phyloP scores from a whole-genome alignment of 345 rosid species.

The Zanthoxylum bungeanum region DNA sequence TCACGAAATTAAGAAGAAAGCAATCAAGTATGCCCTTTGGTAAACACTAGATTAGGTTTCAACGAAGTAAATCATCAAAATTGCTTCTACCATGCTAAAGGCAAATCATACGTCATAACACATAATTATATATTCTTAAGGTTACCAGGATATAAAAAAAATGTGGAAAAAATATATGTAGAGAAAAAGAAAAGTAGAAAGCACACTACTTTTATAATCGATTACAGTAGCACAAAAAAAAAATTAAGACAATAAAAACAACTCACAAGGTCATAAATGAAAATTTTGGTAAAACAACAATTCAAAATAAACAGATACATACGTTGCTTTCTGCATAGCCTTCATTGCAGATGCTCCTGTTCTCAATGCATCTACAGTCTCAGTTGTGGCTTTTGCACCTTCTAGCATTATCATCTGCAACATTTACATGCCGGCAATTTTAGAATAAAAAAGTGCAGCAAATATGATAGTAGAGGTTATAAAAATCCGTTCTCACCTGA shows the following conservation, averaged over 20 bases:
- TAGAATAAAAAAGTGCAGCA: neutral
- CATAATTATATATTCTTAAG: neutral
- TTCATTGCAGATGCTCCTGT: conserved; percentile 85
- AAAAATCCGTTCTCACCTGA: conserved; percentile 41
- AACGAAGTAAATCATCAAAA: neutral
- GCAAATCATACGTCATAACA: neutral
- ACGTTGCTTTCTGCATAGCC: conserved; percentile 96
- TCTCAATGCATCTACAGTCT: conserved; percentile 88
- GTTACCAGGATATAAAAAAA: neutral
- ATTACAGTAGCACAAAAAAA: neutral
- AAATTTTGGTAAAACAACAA: neutral
- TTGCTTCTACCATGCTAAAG: neutral
- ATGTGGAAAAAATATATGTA: neutral
- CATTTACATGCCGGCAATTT: conserved; percentile 2
- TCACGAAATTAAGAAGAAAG: neutral
- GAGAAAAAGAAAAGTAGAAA: neutral
- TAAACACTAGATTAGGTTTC: neutral
- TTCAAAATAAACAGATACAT: conserved; percentile 23
- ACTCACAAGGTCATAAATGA: neutral
- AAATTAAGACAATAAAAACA: neutral
- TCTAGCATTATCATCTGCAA: conserved; percentile 82
- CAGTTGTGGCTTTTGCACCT: conserved; percentile 85
- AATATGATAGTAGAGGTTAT: neutral
- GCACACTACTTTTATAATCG: neutral
- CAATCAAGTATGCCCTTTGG: neutral